These are phyloP conservation scores for Gypsophila paniculata DNA, from an alignment of 179 eudicot genomes.

Conservation along the genomic window DNA sequence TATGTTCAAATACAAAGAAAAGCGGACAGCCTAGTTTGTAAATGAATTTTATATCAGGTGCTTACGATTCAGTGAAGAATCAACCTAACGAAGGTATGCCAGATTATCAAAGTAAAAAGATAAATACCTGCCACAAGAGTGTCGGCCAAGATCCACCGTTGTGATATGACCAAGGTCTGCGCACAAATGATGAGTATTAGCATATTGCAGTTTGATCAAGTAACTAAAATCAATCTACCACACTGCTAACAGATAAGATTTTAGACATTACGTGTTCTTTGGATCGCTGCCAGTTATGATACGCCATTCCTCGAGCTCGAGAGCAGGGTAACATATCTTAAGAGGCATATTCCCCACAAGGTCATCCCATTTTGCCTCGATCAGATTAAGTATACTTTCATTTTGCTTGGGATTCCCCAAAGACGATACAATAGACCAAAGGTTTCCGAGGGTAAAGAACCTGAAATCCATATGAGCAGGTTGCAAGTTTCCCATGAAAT, in stretches of 20 bases:
- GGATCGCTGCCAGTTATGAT: constrained; percentile 44
- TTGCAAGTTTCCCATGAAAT: constrained; percentile 39
- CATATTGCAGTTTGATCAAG: background rate
- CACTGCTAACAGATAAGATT: background rate
- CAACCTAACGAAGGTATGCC: background rate
- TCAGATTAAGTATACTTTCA: constrained; percentile 36
- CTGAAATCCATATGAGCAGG: constrained; percentile 47
- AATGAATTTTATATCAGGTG: too few species aligned
- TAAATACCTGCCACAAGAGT: constrained; percentile 41
- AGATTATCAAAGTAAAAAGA: background rate
- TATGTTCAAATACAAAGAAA: too few species aligned
- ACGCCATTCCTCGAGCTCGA: constrained; percentile 45
- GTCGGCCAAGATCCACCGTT: constrained; percentile 53
- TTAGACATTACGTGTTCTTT: constrained; percentile 37
- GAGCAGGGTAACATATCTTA: constrained; percentile 40
- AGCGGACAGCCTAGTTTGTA: too few species aligned
- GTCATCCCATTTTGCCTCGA: constrained; percentile 42
- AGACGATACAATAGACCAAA: constrained; percentile 37
- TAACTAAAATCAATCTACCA: background rate
- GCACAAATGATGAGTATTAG: constrained; percentile 15
- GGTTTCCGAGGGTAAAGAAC: constrained; percentile 40
- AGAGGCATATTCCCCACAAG: constrained; percentile 40
- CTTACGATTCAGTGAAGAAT: background rate
- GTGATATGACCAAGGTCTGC: constrained; percentile 47
- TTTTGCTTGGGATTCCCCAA: constrained; percentile 35